Conservation (phyloP, 2,329 filamentous ascomycete species). For the Hymenoscyphus albidus region DNA sequence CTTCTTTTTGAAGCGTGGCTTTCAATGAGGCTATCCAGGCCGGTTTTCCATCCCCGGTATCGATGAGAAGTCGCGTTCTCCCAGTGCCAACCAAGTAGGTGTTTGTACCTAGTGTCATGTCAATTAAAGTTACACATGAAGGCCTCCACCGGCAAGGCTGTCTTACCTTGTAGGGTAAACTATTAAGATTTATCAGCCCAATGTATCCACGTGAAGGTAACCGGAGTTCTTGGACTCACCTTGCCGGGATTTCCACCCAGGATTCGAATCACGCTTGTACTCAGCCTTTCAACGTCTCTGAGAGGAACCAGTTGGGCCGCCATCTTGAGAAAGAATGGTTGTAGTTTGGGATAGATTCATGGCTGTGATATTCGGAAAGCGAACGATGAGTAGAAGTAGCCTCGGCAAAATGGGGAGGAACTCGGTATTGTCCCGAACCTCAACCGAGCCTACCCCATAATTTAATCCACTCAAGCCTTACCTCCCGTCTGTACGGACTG, state of each 20-base stretch:
- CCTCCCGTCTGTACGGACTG: not conserved
- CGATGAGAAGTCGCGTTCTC: slow-evolving; percentile 70
- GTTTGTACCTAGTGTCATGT: slow-evolving; percentile 74
- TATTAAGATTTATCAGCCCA: slow-evolving; percentile 28
- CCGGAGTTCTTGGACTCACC: slow-evolving; percentile 38
- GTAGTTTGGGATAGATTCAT: not conserved
- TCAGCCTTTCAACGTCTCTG: slow-evolving; percentile 72
- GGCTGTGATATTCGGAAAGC: slow-evolving; percentile 1
- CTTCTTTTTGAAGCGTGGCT: slow-evolving; percentile 61
- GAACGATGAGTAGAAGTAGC: not conserved
- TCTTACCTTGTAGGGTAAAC: slow-evolving; percentile 60
- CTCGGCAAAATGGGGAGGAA: not conserved
- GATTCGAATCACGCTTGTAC: slow-evolving; percentile 74
- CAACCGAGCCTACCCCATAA: not conserved
- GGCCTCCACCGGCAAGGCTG: slow-evolving; percentile 36
- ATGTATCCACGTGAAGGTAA: not conserved
- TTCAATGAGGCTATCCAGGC: slow-evolving; percentile 68
- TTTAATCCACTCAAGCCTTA: not conserved
- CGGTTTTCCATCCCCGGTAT: slow-evolving; percentile 76
- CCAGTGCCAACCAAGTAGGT: slow-evolving; percentile 89
- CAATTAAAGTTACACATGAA: slow-evolving; percentile 4
- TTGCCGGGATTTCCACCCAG: slow-evolving; percentile 89
- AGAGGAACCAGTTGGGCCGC: slow-evolving; percentile 40
- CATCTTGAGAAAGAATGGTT: slow-evolving; percentile 23
- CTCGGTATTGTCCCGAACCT: not conserved